Percentiles rank a stretch among this genome's conserved stretches.
Evolutionary conservation across 2,329 filamentous ascomycete genomes (phyloP).

Genomic region (Cladobotryum protrusum): DNA sequence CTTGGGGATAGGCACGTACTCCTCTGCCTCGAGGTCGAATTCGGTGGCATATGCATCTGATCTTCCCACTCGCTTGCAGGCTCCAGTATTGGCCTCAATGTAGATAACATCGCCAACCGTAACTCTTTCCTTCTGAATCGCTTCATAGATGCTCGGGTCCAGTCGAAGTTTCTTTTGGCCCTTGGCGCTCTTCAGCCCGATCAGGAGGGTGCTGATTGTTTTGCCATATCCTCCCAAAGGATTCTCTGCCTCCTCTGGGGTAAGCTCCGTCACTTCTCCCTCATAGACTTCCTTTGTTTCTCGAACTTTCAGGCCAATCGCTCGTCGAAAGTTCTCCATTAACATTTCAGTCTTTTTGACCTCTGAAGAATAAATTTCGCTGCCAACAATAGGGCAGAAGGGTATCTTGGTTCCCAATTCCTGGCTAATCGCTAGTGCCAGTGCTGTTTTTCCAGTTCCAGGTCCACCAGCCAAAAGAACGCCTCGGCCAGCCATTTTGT

Average conservation of each 20-base stretch:
- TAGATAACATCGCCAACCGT: conserved; percentile 97
- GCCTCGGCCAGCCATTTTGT: conserved; percentile 95
- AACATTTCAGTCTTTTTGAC: conserved; percentile 99
- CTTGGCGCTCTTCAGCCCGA: conserved; percentile 90
- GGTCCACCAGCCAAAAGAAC: conserved; percentile 91
- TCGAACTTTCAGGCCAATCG: conserved; percentile 92
- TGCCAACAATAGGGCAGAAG: conserved; percentile 96
- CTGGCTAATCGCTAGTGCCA: conserved; percentile 92
- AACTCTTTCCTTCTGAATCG: conserved; percentile 96
- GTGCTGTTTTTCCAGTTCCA: conserved; percentile 93
- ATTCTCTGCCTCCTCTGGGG: conserved; percentile 96
- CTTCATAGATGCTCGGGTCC: conserved; percentile 98
- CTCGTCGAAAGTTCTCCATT: conserved; percentile 98
- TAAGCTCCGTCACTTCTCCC: conserved; percentile 95
- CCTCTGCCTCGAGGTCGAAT: conserved; percentile 96
- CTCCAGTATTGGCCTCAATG: conserved; percentile 97
- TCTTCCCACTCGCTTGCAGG: conserved; percentile 92
- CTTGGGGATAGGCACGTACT: conserved; percentile 98
- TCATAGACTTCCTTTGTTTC: conserved; percentile 99
- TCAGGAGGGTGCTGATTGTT: conserved; percentile 92
- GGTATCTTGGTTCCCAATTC: conserved; percentile 97
- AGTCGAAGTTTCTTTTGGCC: conserved; percentile 96
- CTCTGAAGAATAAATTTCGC: conserved; percentile 95
- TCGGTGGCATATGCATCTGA: conserved; percentile 97
- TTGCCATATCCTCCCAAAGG: conserved; percentile 93